Conservation (phyloP, 129 eudicot genomes). For the Sambucus nigra region DNA sequence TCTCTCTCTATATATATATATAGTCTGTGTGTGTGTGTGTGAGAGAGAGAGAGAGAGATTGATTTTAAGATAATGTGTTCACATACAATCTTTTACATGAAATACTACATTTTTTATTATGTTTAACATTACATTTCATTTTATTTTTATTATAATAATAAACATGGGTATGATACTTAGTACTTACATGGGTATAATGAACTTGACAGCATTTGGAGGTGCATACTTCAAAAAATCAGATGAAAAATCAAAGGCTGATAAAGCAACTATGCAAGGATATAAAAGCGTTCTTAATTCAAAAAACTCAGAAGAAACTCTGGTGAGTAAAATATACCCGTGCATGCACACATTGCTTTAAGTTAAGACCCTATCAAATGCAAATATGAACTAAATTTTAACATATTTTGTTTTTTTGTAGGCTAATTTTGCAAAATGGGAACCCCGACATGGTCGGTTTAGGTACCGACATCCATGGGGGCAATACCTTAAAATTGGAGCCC, state of each 20-base stretch:
- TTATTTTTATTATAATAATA: too few relatives aligned
- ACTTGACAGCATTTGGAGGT: conserved; percentile 18
- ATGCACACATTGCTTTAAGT: neutral
- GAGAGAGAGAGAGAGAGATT: too few relatives aligned
- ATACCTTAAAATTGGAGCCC: conserved; percentile 36
- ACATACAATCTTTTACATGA: too few relatives aligned
- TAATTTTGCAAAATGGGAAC: conserved; percentile 53
- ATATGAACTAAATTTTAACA: neutral
- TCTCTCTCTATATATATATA: too few relatives aligned
- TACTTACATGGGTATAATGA: neutral
- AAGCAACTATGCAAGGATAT: conserved; percentile 12
- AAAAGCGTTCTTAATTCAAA: conserved; percentile 34
- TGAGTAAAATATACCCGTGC: conserved; percentile 11
- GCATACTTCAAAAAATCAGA: conserved; percentile 15
- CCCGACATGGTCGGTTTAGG: conserved; percentile 40
- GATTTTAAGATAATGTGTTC: too few relatives aligned
- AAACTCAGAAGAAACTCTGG: conserved; percentile 34
- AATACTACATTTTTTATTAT: too few relatives aligned
- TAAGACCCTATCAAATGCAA: neutral
- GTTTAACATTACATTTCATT: too few relatives aligned
- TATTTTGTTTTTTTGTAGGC: conserved; percentile 16
- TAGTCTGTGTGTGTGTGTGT: too few relatives aligned
- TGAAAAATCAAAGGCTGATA: neutral
- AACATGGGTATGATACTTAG: too few relatives aligned
- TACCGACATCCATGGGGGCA: conserved; percentile 51